A percentile compares a stretch with the other conserved stretches of the same genome.
phyloP scores from a whole-genome alignment of 2,329 filamentous ascomycete genomes.

The Ophiocordyceps polyrhachis-furcata region DNA sequence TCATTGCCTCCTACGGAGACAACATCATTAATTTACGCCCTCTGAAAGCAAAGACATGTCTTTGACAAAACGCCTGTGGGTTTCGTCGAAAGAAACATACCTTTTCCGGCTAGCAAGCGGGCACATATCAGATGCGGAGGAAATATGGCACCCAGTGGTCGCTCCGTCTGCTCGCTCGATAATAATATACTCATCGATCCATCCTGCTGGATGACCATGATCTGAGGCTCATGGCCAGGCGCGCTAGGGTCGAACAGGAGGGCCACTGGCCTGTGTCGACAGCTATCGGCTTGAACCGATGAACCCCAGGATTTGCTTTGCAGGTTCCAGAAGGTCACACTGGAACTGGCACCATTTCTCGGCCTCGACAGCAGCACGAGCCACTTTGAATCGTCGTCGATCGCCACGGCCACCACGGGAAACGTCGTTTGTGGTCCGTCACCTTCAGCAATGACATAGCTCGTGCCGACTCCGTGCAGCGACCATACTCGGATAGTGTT shows the following conservation, averaged over 20 bases:
- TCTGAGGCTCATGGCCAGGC: conserved; percentile 18
- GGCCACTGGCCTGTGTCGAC: conserved; percentile 36
- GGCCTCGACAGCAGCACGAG: conserved; percentile 45
- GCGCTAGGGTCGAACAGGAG: conserved; percentile 40
- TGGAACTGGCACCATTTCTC: conserved; percentile 7
- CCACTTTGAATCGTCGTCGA: conserved; percentile 46
- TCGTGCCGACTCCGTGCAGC: conserved; percentile 23
- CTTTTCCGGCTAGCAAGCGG: conserved; percentile 24
- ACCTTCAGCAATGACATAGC: conserved; percentile 22
- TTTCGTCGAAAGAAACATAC: conserved; percentile 11
- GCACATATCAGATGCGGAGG: conserved; percentile 32
- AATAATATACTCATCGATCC: conserved; percentile 41
- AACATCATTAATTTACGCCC: conserved; percentile 1
- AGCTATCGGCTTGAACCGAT: conserved; percentile 29
- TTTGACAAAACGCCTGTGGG: background rate
- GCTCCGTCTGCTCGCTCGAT: conserved; percentile 20
- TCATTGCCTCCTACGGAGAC: conserved; percentile 3
- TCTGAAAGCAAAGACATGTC: background rate
- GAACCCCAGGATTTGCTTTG: conserved; percentile 35
- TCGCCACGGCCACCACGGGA: conserved; percentile 41
- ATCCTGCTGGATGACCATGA: conserved; percentile 45
- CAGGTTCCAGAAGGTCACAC: conserved; percentile 45
- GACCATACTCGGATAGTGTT: conserved; percentile 49
- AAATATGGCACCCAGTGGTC: conserved; percentile 27
- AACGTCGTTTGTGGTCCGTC: conserved; percentile 26